Evolutionary conservation across 768 basidiomycete species (phyloP), one percentile per base, ranked within the genome.

Genomic region (Trametes punicea): DNA sequence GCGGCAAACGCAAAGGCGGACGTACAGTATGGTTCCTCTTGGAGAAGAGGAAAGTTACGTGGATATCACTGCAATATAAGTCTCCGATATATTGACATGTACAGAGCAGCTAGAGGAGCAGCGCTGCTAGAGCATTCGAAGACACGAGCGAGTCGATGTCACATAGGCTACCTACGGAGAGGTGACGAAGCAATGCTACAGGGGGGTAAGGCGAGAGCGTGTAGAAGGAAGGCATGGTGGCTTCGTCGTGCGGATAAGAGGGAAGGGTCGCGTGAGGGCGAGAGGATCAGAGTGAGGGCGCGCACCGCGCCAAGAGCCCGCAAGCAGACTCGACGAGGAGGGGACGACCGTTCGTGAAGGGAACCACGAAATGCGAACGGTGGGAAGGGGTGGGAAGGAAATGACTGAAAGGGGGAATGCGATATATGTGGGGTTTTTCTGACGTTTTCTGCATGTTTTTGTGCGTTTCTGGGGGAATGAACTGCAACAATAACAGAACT

Each of bases 391-490:
- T 13, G 39, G 55, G 60, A 52, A 59, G 64, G 38, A 49, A 42
- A 55, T 42, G 58, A 60, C 67, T 62, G 56, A 64, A 61, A 48
- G 56, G n/a, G 60, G 62, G 62, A 69, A 63, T 58, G 57, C 54
- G 57, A 57, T 50, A 68, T 67, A 73, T 66, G 70, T 71, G 71
- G 73, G 70, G 71, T 71, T 70, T 70, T 70, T 67, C 63, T 62
- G 61, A 44, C 60, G 49, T 69, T 67, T 69, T 63, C 65, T 61
- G 66, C 68, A 70, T 80, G 71, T 83, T 82, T 82, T 82, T 81
- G 73, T 74, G 63, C 62, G 67, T 73, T 70, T 73, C 70, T 53
- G 54, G 56, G 73, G 72, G 70, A 67, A 64, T 69, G 71, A 69
- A 74, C 72, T 66, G 70, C 70, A 67, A 60, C 65, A 72, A 66